Percentiles rank a stretch among this genome's conserved stretches.
Conservation (phyloP, 805 yeast genomes). For the Grigorovia humatica region DNA sequence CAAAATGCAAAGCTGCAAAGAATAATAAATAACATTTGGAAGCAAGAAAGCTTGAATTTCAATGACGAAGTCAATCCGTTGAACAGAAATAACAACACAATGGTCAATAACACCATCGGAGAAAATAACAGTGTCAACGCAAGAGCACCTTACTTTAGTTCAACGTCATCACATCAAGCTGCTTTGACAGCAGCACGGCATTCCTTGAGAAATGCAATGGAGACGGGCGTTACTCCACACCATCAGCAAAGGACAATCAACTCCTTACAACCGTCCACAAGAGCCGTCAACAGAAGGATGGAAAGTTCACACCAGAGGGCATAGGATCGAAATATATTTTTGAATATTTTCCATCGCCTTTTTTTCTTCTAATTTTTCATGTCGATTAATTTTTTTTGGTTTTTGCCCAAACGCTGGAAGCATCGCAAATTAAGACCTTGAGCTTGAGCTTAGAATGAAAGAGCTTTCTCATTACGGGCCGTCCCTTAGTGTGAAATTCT, state of each 20-base stretch:
- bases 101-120: neutral
- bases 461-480: conserved; percentile 45
- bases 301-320: conserved; percentile 14
- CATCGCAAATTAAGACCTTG: neutral
- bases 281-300: conserved; percentile 32
- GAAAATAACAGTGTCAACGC: conserved; percentile 4
- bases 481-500: conserved; percentile 49
- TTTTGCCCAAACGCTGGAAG: no score
- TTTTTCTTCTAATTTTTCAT: neutral
- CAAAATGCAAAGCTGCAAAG: conserved; percentile 19
- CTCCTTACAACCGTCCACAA: conserved; percentile 31
- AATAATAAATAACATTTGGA: conserved; percentile 22
- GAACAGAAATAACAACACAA: conserved; percentile 6
- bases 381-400: neutral
- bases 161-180: conserved; percentile 3
- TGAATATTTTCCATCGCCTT: neutral
- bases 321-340: neutral
- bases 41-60: conserved; percentile 19
- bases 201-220: conserved; percentile 9
- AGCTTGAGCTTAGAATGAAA: conserved; percentile 6
- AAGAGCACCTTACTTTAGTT: neutral
- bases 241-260: conserved; percentile 22
- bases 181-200: conserved; percentile 7
- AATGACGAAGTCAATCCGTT: conserved; percentile 19
- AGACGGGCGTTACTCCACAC: conserved; percentile 11